Percentiles rank a stretch among this genome's conserved stretches.
These are phyloP conservation scores for Oxytropis ochrocephala DNA, from an alignment of 306 rosid species.

Conservation along the genomic window DNA sequence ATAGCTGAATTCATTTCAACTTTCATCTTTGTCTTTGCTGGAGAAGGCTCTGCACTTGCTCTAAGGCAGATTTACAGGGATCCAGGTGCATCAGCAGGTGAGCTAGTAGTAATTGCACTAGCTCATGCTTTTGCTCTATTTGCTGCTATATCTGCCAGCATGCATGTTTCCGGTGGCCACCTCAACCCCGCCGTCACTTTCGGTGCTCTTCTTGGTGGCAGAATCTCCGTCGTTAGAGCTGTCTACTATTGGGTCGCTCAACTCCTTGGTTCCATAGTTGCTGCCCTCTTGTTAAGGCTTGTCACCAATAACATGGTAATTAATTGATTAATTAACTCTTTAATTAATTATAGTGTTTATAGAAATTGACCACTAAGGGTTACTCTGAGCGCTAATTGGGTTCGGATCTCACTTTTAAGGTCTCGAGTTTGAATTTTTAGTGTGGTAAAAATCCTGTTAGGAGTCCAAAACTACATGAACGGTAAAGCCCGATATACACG, in stretches of 20 bases:
- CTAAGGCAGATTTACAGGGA: constrained; percentile 55
- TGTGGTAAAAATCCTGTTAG: too few relatives aligned
- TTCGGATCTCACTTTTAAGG: too few relatives aligned
- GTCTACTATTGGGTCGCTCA: constrained; percentile 76
- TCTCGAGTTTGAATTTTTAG: too few relatives aligned
- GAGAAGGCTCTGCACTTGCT: constrained; percentile 79
- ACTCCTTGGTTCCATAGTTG: constrained; percentile 62
- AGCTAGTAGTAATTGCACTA: constrained; percentile 42
- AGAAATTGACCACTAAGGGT: too few relatives aligned
- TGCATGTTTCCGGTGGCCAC: constrained; percentile 76
- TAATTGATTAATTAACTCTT: too few relatives aligned
- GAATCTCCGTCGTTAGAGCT: constrained; percentile 55
- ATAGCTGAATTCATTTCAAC: constrained; percentile 70
- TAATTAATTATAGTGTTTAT: too few relatives aligned
- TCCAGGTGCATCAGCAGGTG: constrained; percentile 33
- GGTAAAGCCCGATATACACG: too few relatives aligned
- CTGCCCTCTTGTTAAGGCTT: constrained; percentile 66
- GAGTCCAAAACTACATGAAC: too few relatives aligned
- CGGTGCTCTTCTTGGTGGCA: constrained; percentile 79
- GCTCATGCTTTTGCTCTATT: constrained; percentile 63
- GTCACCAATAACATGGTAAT: constrained; percentile 60
- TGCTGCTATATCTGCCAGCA: constrained; percentile 51
- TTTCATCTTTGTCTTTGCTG: constrained; percentile 68
- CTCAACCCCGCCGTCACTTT: constrained; percentile 82
- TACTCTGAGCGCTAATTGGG: too few relatives aligned